phyloP scores from a whole-genome alignment of 345 rosid genomes.

The Lepidium aucheri region DNA sequence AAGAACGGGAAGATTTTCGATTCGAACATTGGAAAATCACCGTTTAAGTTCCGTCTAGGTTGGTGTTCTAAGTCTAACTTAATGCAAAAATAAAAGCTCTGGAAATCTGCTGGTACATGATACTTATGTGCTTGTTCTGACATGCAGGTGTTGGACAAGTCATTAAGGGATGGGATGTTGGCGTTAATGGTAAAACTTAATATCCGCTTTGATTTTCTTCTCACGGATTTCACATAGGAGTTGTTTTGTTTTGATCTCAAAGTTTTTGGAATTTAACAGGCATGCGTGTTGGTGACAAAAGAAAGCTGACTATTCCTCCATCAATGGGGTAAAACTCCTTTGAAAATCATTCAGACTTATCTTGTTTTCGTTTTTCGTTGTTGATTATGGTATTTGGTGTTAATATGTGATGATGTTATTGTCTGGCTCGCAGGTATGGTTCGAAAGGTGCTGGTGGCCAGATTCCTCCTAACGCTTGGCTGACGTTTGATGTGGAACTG shows the following conservation, averaged over 20 bases:
- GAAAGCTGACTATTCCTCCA: conserved; percentile 66
- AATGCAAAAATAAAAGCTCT: neutral
- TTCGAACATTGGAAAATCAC: conserved; percentile 68
- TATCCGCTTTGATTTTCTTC: neutral
- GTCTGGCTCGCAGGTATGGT: conserved; percentile 43
- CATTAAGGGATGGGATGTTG: conserved; percentile 99
- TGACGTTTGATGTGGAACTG: conserved; percentile 56
- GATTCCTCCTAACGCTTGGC: conserved; percentile 61
- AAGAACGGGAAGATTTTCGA: conserved; percentile 82
- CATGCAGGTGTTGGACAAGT: conserved; percentile 75
- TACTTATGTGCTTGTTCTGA: conserved; percentile 5
- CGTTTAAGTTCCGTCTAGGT: conserved; percentile 88
- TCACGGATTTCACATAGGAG: neutral
- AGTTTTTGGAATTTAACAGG: conserved; percentile 30
- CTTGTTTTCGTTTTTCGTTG: neutral
- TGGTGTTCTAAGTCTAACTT: neutral
- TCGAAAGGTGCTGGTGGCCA: conserved; percentile 30
- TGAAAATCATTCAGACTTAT: neutral
- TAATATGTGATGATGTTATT: neutral
- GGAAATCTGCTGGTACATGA: neutral
- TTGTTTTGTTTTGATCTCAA: neutral
- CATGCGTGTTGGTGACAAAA: conserved; percentile 67
- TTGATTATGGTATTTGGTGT: neutral
- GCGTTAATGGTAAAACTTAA: conserved; percentile 66
- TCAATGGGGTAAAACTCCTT: conserved; percentile 46